Evolutionary conservation across 192 early-diverging fungal genomes (phyloP).

Genomic region (Lunasporangiospora selenospora): DNA sequence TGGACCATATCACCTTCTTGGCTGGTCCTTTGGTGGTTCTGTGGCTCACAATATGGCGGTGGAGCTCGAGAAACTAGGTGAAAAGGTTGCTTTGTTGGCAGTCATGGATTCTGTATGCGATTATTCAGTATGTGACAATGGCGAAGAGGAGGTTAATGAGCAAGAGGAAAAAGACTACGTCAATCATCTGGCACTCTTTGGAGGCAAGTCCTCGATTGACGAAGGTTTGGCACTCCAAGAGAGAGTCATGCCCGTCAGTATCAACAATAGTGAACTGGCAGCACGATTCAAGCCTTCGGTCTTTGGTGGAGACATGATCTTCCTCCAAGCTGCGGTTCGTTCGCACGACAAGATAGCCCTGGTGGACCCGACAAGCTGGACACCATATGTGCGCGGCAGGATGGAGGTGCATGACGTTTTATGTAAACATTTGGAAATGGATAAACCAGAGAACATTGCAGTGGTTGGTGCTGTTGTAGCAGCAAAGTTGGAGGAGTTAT

Average conservation of each 20-base stretch:
- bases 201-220: not conserved
- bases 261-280: constrained; percentile 2
- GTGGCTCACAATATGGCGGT: constrained; percentile 2
- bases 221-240: constrained; percentile 2
- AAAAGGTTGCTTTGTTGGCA: not conserved
- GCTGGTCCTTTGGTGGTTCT: constrained; percentile 9
- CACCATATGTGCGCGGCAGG: constrained; percentile 1
- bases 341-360: not conserved
- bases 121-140: constrained; percentile 1
- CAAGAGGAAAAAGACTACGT: constrained; percentile 3
- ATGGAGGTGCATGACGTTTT: not conserved
- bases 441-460: constrained; percentile 1
- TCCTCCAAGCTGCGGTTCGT: not conserved
- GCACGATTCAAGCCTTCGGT: constrained; percentile 2
- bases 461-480: constrained; percentile 3
- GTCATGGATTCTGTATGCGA: constrained; percentile 20
- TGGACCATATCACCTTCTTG: constrained; percentile 9
- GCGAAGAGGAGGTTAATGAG: not conserved
- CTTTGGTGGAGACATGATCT: constrained; percentile 2
- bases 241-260: not conserved
- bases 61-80: constrained; percentile 6
- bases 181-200: not conserved
- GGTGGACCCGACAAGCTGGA: constrained; percentile 3
- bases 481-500: not conserved
- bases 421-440: constrained; percentile 4